A percentile compares a stretch with the other conserved stretches of the same genome.
Conservation (phyloP, 306 rosid species). For the Purshia tridentata region DNA sequence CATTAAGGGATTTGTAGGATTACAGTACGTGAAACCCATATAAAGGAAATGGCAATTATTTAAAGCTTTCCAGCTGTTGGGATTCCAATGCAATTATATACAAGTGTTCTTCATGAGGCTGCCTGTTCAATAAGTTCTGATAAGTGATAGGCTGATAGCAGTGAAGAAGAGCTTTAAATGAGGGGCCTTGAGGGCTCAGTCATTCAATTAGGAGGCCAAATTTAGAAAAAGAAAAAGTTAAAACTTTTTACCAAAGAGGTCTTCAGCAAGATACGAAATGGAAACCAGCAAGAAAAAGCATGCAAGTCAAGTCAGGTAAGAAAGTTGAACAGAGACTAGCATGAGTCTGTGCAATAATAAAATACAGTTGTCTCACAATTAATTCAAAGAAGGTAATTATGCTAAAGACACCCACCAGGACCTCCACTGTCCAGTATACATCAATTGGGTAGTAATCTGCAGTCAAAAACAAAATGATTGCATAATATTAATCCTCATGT, state of each 20-base stretch:
- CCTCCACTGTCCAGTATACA: conserved; percentile 8
- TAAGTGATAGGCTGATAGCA: neutral
- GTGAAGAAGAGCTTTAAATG: neutral
- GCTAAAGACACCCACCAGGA: neutral
- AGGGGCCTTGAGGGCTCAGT: conserved; percentile 14
- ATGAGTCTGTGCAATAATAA: conserved; percentile 13
- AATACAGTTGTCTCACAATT: conserved; percentile 33
- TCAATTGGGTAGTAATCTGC: conserved; percentile 15
- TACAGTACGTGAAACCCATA: neutral
- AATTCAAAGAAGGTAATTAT: conserved; percentile 30
- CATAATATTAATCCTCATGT: conserved; percentile 14
- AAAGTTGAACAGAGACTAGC: conserved; percentile 18
- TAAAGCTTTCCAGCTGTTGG: conserved; percentile 25
- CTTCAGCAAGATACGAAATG: conserved; percentile 16
- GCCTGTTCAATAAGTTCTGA: neutral
- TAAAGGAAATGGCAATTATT: neutral
- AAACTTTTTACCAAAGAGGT: neutral
- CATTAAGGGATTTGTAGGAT: neutral
- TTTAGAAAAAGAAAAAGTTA: neutral
- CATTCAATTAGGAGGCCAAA: conserved; percentile 4
- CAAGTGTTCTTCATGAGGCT: conserved; percentile 1
- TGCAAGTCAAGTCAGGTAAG: conserved; percentile 12
- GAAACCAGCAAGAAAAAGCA: conserved; percentile 36
- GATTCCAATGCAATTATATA: conserved; percentile 19
- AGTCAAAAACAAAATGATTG: conserved; percentile 27